Evolutionary conservation across 148 eudicot species (phyloP).

Genomic region (Cornus suecica): DNA sequence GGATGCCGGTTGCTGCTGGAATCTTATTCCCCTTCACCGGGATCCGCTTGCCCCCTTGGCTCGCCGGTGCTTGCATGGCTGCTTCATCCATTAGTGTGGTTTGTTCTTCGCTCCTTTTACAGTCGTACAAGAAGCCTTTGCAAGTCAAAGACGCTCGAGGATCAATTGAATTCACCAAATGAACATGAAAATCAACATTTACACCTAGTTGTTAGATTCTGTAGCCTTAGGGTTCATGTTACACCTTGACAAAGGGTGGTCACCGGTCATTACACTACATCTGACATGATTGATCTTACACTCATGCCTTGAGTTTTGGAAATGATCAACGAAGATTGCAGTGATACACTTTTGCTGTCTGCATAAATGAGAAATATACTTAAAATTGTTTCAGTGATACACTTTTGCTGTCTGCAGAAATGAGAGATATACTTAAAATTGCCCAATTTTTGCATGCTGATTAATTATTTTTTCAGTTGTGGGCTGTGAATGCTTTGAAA

Average conservation of each 20-base stretch:
- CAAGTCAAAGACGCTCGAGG: constrained; percentile 10
- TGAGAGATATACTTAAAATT: background rate
- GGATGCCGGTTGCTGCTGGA: constrained; percentile 93
- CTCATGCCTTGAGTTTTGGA: background rate
- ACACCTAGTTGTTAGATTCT: background rate
- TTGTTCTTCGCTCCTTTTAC: constrained; percentile 87
- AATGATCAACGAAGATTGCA: background rate
- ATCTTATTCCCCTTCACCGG: constrained; percentile 79
- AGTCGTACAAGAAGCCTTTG: constrained; percentile 88
- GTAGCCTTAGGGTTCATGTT: background rate
- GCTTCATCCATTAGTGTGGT: constrained; percentile 93
- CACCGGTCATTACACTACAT: background rate
- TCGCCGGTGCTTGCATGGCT: constrained; percentile 99
- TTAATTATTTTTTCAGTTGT: background rate
- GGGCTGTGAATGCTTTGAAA: too few species aligned
- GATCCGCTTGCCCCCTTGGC: constrained; percentile 91
- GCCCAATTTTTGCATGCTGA: background rate
- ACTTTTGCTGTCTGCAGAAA: background rate
- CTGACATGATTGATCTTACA: background rate
- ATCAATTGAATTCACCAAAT: background rate
- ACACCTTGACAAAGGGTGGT: background rate
- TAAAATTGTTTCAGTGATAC: background rate
- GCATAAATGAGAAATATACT: background rate
- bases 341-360: background rate
- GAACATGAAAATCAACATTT: background rate